phyloP scores from a whole-genome alignment of 352 stramenopile species.

The Phytophthora aleatoria region DNA sequence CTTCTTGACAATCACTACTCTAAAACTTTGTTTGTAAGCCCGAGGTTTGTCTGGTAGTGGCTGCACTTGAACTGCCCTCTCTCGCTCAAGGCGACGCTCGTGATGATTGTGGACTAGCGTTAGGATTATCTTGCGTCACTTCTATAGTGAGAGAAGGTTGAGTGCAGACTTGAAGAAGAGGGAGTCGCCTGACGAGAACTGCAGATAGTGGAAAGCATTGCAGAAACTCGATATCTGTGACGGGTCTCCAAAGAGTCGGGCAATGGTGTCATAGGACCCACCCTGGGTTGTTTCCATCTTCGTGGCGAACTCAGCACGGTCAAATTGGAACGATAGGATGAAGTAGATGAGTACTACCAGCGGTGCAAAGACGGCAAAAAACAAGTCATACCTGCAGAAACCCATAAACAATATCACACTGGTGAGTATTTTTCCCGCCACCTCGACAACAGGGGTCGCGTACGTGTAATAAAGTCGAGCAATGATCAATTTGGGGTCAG shows the following conservation, averaged over 20 bases:
- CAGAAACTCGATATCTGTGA: constrained; percentile 45
- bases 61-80: constrained; percentile 16
- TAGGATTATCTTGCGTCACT: constrained; percentile 48
- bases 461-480: constrained; percentile 44
- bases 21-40: constrained; percentile 12
- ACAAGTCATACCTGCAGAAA: constrained; percentile 52
- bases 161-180: constrained; percentile 44
- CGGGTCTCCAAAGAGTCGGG: constrained; percentile 52
- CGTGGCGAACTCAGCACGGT: constrained; percentile 41
- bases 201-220: constrained; percentile 51
- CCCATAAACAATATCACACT: neutral
- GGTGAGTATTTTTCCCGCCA: neutral
- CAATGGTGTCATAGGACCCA: constrained; percentile 43
- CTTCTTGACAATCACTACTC: constrained; percentile 7
- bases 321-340: constrained; percentile 48
- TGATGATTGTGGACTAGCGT: constrained; percentile 30
- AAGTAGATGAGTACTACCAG: constrained; percentile 48
- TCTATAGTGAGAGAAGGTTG: constrained; percentile 45
- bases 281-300: constrained; percentile 34
- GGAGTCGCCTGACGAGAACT: constrained; percentile 31
- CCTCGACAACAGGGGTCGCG: neutral
- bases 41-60: constrained; percentile 10
- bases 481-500: constrained; percentile 40
- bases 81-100: constrained; percentile 19
- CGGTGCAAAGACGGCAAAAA: constrained; percentile 65